phyloP scores from a whole-genome alignment of 2,329 filamentous ascomycete genomes.

The Venturiaceae sp. region DNA sequence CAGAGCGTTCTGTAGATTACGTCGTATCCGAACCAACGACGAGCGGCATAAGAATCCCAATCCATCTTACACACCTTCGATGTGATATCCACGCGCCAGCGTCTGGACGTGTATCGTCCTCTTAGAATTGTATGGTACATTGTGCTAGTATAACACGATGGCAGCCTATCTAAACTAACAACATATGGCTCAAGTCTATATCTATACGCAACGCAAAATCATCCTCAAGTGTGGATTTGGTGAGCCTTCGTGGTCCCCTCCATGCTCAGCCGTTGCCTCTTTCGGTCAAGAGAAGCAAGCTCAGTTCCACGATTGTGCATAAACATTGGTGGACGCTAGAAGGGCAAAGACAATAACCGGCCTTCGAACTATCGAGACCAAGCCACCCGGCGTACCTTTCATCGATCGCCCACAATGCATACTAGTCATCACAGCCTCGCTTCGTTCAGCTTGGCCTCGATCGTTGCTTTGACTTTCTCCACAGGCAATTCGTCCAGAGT shows the following conservation, averaged over 20 bases:
- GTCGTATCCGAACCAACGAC: too few species aligned
- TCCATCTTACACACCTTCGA: too few species aligned
- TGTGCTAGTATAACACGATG: too few species aligned
- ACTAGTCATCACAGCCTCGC: slow-evolving; percentile 1
- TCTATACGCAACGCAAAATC: neutral
- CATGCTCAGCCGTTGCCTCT: neutral
- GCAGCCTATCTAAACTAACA: neutral
- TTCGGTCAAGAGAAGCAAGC: neutral
- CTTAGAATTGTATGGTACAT: too few species aligned
- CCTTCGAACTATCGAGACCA: neutral
- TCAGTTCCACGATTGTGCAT: slow-evolving; percentile 28
- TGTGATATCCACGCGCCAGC: too few species aligned
- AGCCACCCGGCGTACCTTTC: neutral
- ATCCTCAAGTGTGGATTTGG: neutral
- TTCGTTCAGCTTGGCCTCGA: slow-evolving; percentile 20
- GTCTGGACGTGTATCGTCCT: too few species aligned
- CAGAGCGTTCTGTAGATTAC: too few species aligned
- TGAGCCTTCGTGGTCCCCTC: too few species aligned
- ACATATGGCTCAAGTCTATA: neutral
- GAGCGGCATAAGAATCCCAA: too few species aligned
- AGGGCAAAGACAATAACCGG: neutral
- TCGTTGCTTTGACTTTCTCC: slow-evolving; percentile 46
- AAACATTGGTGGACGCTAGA: neutral
- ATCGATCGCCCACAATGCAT: neutral
- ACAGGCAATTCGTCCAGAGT: slow-evolving; percentile 50